phyloP scores from a whole-genome alignment of 257 asterid species.

The Nemophila menziesii region DNA sequence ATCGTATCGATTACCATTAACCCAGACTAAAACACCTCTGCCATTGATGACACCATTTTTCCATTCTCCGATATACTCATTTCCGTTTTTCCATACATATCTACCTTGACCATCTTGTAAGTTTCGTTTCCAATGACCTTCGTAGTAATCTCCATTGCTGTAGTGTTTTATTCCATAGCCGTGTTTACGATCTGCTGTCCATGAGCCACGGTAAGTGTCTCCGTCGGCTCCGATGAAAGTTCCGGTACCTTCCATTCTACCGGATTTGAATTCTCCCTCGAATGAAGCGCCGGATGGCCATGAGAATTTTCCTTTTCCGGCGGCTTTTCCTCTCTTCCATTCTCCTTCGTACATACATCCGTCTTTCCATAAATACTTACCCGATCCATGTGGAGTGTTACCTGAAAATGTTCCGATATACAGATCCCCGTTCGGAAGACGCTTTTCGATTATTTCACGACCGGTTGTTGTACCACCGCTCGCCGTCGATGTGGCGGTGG shows the following conservation, averaged over 20 bases:
- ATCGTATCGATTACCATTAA: constrained; percentile 66
- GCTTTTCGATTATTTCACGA: constrained; percentile 36
- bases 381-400: constrained; percentile 83
- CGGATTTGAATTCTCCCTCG: constrained; percentile 80
- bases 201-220: constrained; percentile 60
- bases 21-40: constrained; percentile 75
- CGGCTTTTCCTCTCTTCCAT: constrained; percentile 91
- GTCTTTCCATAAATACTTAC: constrained; percentile 84
- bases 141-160: constrained; percentile 74
- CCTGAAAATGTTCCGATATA: constrained; percentile 71
- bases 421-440: constrained; percentile 85
- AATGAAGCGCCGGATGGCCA: constrained; percentile 97
- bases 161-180: constrained; percentile 80
- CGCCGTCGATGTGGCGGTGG: neutral
- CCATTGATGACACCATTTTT: constrained; percentile 69
- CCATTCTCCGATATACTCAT: constrained; percentile 87
- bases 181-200: constrained; percentile 75
- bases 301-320: constrained; percentile 75
- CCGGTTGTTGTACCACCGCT: constrained; percentile 1
- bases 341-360: constrained; percentile 97
- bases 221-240: constrained; percentile 76
- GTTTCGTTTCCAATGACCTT: constrained; percentile 74
- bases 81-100: constrained; percentile 77
- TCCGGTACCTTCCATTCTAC: constrained; percentile 90
- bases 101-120: constrained; percentile 84